Evolutionary conservation across 2,329 filamentous ascomycete genomes (phyloP), one percentile per base, ranked within the genome.

Genomic region (Juglanconis juglandina): DNA sequence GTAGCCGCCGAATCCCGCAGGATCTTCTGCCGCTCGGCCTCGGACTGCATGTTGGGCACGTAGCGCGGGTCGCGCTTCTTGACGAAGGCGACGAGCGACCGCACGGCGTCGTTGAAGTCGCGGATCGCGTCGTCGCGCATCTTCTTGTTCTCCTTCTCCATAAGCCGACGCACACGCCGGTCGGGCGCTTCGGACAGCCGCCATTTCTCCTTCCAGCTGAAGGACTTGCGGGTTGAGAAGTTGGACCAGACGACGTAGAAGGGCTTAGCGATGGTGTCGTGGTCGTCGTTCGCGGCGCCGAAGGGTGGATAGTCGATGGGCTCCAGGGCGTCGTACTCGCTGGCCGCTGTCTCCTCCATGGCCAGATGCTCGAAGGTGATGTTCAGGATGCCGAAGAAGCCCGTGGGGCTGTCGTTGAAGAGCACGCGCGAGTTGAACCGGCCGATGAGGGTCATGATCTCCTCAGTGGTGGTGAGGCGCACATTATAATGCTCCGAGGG

Each of bases 111-210:
- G 73, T 97, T 98, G 77, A 96, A 98, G 66, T 96, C 91, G 59
- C 89, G 85, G 10, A 90, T 85, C 3, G 87, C 92, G 56, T 94
- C 90, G 24, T 97, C 93, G 56, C 95, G 85, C 32, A 89, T 75
- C 65, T 89, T 90, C 67, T 87, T 90, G 73, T 99, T 99, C 72
- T 97, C 94, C 74, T 96, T 97, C 71, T 98, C 95, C 87, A 98
- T 96, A 44, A 91, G 69, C 37, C 95, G 85, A 55, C 94, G 87
- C 14, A 91, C 81, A 42, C 89, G 85, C 54, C 95, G 87, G 74
- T 99, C 94, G 1, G 92, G 92, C 1, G 92, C 94, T 67, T 97
- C 92, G 0, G 89, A 88, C 24, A 92, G 81, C 53, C 89, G 84
- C 75, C 96, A 95, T 63, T 86, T 83, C 71, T 99, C 93, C 71